Conservation (phyloP, 768 basidiomycete species). For the Collybia mongolica region DNA sequence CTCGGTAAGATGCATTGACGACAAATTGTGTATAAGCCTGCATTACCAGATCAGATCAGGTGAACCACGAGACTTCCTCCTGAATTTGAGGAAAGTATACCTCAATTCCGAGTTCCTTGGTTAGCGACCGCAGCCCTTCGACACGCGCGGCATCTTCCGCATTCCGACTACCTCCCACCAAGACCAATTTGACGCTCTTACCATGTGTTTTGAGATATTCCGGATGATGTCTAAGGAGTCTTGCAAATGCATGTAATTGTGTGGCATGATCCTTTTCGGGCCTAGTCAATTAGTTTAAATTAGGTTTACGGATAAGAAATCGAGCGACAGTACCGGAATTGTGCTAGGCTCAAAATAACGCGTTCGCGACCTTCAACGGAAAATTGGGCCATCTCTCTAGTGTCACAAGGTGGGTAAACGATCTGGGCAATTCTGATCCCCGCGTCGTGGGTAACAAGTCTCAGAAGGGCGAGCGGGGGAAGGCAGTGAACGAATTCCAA, state of each 20-base stretch:
- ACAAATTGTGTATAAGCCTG: constrained; percentile 75
- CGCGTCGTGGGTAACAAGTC: constrained; percentile 20
- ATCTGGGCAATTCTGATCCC: constrained; percentile 36
- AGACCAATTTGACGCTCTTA: constrained; percentile 54
- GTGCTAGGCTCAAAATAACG: constrained; percentile 84
- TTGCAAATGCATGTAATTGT: constrained; percentile 71
- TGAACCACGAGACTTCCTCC: background rate
- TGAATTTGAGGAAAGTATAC: constrained; percentile 34
- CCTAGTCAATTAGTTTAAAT: constrained; percentile 30
- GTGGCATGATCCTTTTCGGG: constrained; percentile 93
- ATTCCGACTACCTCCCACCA: constrained; percentile 88
- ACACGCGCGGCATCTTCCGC: constrained; percentile 72
- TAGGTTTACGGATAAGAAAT: background rate
- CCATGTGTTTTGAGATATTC: constrained; percentile 40
- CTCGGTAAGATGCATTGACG: constrained; percentile 78
- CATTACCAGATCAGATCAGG: background rate
- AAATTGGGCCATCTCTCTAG: constrained; percentile 62
- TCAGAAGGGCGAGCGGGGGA: constrained; percentile 39
- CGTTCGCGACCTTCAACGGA: constrained; percentile 52
- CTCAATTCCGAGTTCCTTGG: constrained; percentile 60
- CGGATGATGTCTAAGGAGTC: constrained; percentile 58
- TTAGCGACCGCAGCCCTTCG: constrained; percentile 53
- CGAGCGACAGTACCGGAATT: constrained; percentile 67
- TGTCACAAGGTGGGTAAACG: constrained; percentile 94
- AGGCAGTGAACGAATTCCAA: constrained; percentile 46